Evolutionary conservation across 108 stramenopile species (phyloP).

Genomic region (Bacterosira constricta): DNA sequence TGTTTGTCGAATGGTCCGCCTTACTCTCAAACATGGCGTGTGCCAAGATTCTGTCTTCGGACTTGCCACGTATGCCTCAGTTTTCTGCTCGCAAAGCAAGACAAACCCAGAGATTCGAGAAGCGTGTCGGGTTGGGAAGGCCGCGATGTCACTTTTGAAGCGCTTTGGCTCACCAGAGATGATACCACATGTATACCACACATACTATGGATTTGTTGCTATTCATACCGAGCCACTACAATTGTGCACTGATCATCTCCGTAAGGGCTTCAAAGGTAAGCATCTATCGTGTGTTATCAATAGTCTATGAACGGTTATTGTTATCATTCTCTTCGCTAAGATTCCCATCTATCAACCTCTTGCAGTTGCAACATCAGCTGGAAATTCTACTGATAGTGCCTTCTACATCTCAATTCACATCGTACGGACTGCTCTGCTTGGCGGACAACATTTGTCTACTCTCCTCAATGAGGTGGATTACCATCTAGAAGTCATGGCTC

Average conservation of each 20-base stretch:
- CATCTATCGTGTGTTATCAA: neutral
- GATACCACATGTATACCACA: neutral
- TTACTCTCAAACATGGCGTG: conserved; percentile 1
- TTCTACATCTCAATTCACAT: neutral
- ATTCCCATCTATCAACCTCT: no score
- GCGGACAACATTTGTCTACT: neutral
- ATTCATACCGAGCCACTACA: neutral
- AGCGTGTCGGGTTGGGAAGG: neutral
- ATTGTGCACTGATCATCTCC: neutral
- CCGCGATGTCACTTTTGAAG: neutral
- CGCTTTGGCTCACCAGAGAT: neutral
- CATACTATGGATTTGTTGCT: neutral
- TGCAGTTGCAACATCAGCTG: neutral
- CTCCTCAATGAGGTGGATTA: neutral
- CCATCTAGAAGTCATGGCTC: neutral
- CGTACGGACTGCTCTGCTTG: neutral
- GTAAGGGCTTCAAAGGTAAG: neutral
- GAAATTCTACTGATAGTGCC: neutral
- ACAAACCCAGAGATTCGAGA: neutral
- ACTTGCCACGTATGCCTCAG: neutral
- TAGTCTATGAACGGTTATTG: no score
- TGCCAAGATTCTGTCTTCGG: conserved; percentile 6
- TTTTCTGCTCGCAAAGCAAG: neutral
- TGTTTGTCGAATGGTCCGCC: neutral
- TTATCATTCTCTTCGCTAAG: no score